phyloP scores from a whole-genome alignment of 1,284 basidiomycete species.

The Polyporus tsugae region DNA sequence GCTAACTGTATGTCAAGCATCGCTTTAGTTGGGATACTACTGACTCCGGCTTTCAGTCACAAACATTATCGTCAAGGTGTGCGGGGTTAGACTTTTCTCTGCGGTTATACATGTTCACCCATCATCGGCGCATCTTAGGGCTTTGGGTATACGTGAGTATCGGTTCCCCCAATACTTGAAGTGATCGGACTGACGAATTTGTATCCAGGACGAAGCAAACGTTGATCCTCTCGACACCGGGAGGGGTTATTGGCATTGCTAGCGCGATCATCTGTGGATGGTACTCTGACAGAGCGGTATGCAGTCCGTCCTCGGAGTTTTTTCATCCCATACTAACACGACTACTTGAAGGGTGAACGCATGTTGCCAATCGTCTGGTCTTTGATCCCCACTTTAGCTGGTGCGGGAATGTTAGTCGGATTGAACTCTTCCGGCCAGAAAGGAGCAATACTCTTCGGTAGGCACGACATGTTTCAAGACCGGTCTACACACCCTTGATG shows the following conservation, averaged over 20 bases:
- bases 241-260: constrained; percentile 57
- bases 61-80: constrained; percentile 62
- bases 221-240: constrained; percentile 67
- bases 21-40: no score
- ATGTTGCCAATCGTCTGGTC: constrained; percentile 72
- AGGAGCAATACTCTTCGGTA: constrained; percentile 66
- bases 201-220: constrained; percentile 63
- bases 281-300: constrained; percentile 70
- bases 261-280: constrained; percentile 65
- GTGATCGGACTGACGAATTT: neutral
- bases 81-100: neutral
- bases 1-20: constrained; percentile 62
- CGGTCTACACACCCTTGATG: neutral
- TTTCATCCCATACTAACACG: neutral
- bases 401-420: constrained; percentile 63
- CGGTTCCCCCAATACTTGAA: neutral
- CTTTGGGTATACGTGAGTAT: constrained; percentile 69
- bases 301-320: neutral
- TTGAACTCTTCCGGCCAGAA: constrained; percentile 59
- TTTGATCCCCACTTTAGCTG: constrained; percentile 68
- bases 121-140: constrained; percentile 32
- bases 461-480: constrained; percentile 12
- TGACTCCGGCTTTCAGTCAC: constrained; percentile 50
- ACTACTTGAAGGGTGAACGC: constrained; percentile 55
- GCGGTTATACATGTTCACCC: neutral